Evolutionary conservation across 2,329 filamentous ascomycete species (phyloP).

Genomic region (Arthroderma sp.): DNA sequence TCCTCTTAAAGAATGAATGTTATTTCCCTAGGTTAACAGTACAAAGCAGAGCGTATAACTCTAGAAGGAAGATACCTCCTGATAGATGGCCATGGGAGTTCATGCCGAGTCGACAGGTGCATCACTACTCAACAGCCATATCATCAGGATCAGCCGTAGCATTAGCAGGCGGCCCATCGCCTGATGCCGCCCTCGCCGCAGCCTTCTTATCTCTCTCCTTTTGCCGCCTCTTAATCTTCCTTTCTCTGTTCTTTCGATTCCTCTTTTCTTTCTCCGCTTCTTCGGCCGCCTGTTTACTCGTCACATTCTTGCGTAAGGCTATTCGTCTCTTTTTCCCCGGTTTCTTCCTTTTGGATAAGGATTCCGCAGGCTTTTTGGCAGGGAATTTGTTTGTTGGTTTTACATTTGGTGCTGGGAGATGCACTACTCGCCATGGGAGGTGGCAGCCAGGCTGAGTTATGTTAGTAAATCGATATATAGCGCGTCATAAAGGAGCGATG

Average conservation of each 20-base stretch:
- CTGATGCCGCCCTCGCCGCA: slow-evolving; percentile 1
- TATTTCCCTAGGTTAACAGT: no score
- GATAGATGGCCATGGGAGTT: no score
- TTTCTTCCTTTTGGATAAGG: slow-evolving; percentile 23
- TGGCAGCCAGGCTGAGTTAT: slow-evolving; percentile 28
- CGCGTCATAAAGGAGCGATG: not conserved
- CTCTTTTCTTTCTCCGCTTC: slow-evolving; percentile 16
- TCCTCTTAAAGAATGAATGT: no score
- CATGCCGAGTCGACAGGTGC: no score
- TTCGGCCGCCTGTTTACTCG: slow-evolving; percentile 19
- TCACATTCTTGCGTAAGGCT: slow-evolving; percentile 27
- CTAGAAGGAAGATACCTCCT: no score
- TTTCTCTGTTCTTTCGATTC: slow-evolving; percentile 15
- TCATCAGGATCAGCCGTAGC: not conserved
- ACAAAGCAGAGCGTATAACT: no score
- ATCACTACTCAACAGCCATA: no score
- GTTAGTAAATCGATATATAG: not conserved
- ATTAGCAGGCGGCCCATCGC: not conserved
- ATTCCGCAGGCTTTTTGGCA: slow-evolving; percentile 11
- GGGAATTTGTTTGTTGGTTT: slow-evolving; percentile 17
- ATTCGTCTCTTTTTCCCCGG: slow-evolving; percentile 35
- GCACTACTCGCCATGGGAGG: slow-evolving; percentile 32
- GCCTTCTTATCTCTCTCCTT: slow-evolving; percentile 16
- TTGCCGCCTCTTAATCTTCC: slow-evolving; percentile 15
- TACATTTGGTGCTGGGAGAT: slow-evolving; percentile 21